Percentiles rank a stretch among this genome's conserved stretches.
Evolutionary conservation across 2,329 filamentous ascomycete species (phyloP).

Genomic region (Xylariales sp.): DNA sequence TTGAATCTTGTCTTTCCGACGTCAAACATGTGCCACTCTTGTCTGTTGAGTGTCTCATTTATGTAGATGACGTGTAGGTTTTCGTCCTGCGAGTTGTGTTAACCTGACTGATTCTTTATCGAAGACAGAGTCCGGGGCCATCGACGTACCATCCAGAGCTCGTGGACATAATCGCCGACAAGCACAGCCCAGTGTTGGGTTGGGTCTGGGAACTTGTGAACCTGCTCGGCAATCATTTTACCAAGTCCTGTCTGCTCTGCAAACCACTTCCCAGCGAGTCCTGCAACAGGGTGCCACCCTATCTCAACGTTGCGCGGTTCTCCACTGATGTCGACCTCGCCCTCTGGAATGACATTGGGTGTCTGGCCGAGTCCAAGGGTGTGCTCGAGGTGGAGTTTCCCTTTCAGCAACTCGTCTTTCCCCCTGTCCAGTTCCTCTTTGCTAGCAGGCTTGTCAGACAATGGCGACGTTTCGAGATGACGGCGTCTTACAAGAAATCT

Average conservation of each 20-base stretch:
- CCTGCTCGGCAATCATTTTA: conserved; percentile 50
- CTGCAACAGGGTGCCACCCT: conserved; percentile 55
- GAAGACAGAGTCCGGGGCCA: too few species aligned
- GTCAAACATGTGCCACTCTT: conserved; percentile 46
- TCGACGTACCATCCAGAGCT: conserved; percentile 55
- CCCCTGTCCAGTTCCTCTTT: too few species aligned
- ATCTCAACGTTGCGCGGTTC: conserved; percentile 42
- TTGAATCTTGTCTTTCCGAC: conserved; percentile 51
- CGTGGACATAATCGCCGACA: conserved; percentile 49
- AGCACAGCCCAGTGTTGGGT: conserved; percentile 58
- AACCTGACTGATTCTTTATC: not conserved
- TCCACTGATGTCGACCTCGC: conserved; percentile 31
- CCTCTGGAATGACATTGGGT: conserved; percentile 38
- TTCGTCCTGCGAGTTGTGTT: conserved; percentile 37
- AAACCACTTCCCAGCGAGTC: conserved; percentile 53
- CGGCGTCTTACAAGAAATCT: too few species aligned
- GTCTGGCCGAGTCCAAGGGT: conserved; percentile 38
- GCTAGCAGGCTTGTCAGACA: too few species aligned
- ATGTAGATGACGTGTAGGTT: conserved; percentile 53
- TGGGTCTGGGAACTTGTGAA: conserved; percentile 51
- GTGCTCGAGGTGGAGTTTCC: conserved; percentile 36
- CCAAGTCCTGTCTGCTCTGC: conserved; percentile 51
- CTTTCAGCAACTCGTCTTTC: conserved; percentile 30
- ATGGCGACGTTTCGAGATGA: too few species aligned
- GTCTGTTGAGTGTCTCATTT: conserved; percentile 40